Evolutionary conservation across 495 filamentous ascomycete species (phyloP).

Genomic region (Penicillium mononematosum): DNA sequence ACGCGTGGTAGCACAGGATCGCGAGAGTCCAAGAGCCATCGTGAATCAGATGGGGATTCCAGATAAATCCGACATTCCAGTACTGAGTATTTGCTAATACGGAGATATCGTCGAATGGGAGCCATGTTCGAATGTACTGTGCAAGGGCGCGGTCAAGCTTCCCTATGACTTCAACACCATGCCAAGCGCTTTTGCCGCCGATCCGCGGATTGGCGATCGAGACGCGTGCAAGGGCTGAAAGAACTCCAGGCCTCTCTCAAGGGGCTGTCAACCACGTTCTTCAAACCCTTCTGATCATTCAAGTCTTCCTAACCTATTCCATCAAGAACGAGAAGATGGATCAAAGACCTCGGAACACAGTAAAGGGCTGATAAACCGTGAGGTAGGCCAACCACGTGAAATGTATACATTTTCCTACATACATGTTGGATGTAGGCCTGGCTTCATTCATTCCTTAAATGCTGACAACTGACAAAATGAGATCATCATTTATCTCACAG

Average conservation of each 20-base stretch:
- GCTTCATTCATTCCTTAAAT: too few relatives aligned
- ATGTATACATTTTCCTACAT: too few relatives aligned
- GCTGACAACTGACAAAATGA: too few relatives aligned
- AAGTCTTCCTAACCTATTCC: not conserved
- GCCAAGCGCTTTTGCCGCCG: slow-evolving; percentile 17
- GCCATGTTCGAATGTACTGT: slow-evolving; percentile 55
- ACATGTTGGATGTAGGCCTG: too few relatives aligned
- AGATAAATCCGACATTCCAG: slow-evolving; percentile 94
- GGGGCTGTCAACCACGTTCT: slow-evolving; percentile 3
- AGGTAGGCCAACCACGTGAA: too few relatives aligned
- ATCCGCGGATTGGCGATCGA: slow-evolving; percentile 15
- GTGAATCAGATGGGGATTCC: slow-evolving; percentile 77
- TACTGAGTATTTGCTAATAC: slow-evolving; percentile 85
- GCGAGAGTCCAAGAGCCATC: slow-evolving; percentile 74
- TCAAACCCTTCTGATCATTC: not conserved
- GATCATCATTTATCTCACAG: too few relatives aligned
- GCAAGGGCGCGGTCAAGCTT: slow-evolving; percentile 3
- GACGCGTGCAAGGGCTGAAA: slow-evolving; percentile 3
- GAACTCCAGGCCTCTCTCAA: not conserved
- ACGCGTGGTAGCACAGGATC: slow-evolving; percentile 75
- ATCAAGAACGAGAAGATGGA: not conserved
- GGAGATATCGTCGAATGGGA: slow-evolving; percentile 77
- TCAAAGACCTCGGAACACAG: not conserved
- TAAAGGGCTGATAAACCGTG: too few relatives aligned
- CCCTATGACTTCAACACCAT: slow-evolving; percentile 12